These are phyloP conservation scores for Evansstolkia leycettana DNA, from an alignment of 495 filamentous ascomycete species.

Conservation along the genomic window DNA sequence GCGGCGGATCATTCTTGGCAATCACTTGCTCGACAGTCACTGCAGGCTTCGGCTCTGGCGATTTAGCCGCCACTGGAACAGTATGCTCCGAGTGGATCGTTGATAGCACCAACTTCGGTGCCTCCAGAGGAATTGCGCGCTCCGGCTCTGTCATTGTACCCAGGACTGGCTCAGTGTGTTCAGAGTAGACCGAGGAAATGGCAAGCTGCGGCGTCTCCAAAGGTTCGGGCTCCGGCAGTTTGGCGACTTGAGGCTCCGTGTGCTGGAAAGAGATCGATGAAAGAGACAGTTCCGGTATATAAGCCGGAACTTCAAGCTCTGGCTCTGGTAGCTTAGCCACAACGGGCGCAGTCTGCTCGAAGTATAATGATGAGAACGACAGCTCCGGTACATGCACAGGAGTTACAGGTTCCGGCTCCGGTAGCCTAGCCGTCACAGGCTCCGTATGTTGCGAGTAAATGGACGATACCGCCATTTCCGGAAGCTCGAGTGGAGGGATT, in stretches of 20 bases:
- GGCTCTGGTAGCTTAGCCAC: conserved; percentile 15
- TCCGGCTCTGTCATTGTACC: conserved; percentile 16
- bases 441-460: conserved; percentile 37
- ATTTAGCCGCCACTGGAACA: conserved; percentile 23
- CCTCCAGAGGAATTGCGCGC: conserved; percentile 21
- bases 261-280: conserved; percentile 1
- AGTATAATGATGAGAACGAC: conserved; percentile 5
- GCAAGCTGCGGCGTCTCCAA: conserved; percentile 1
- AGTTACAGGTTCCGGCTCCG: neutral
- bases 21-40: neutral
- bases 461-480: conserved; percentile 32
- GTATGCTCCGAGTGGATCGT: conserved; percentile 28
- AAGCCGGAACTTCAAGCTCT: conserved; percentile 9
- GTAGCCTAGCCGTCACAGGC: conserved; percentile 24
- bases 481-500: conserved; percentile 7
- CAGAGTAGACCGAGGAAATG: conserved; percentile 4
- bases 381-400: neutral
- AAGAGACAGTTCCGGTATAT: conserved; percentile 4
- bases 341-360: conserved; percentile 9
- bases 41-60: conserved; percentile 2
- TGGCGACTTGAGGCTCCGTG: conserved; percentile 2
- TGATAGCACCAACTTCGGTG: conserved; percentile 28
- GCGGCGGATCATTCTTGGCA: conserved; percentile 2
- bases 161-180: conserved; percentile 13
- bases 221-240: conserved; percentile 3